phyloP scores from a whole-genome alignment of 78 protist species.

The Corallochytrium limacisporum region DNA sequence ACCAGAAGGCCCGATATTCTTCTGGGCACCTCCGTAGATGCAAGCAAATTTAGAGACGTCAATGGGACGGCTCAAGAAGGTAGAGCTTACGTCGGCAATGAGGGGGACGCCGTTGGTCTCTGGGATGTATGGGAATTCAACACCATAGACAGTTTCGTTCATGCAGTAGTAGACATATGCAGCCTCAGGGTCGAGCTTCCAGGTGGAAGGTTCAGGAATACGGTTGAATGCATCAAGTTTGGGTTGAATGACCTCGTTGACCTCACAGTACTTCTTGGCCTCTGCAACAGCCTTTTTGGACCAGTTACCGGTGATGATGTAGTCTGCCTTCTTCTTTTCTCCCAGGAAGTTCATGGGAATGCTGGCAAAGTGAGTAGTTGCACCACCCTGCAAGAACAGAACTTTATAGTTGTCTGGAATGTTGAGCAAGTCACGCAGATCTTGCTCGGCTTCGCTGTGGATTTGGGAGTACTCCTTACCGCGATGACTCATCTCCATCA shows the following conservation, averaged over 20 bases:
- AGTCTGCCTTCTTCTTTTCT: slow-evolving; percentile 45
- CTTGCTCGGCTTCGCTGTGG: slow-evolving; percentile 17
- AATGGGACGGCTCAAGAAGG: slow-evolving; percentile 67
- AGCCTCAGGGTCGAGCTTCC: slow-evolving; percentile 46
- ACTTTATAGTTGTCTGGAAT: slow-evolving; percentile 76
- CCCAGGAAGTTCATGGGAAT: slow-evolving; percentile 72
- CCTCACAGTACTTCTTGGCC: slow-evolving; percentile 47
- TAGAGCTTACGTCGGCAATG: slow-evolving; percentile 83
- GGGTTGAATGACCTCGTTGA: slow-evolving; percentile 33
- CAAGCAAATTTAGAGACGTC: slow-evolving; percentile 79
- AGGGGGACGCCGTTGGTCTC: slow-evolving; percentile 52
- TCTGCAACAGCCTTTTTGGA: slow-evolving; percentile 57
- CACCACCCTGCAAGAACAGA: slow-evolving; percentile 94
- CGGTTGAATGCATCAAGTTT: slow-evolving; percentile 3
- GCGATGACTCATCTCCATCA: slow-evolving; percentile 73
- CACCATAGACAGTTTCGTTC: slow-evolving; percentile 92
- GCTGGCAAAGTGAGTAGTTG: slow-evolving; percentile 70
- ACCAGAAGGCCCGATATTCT: slow-evolving; percentile 76
- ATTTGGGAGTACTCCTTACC: slow-evolving; percentile 34
- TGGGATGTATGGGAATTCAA: slow-evolving; percentile 32
- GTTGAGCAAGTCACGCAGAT: slow-evolving; percentile 12
- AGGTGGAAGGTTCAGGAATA: slow-evolving; percentile 17
- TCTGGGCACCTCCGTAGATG: slow-evolving; percentile 91
- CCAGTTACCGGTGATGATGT: slow-evolving; percentile 88
- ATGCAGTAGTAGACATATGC: slow-evolving; percentile 75